A percentile compares a stretch with the other conserved stretches of the same genome.
phyloP scores from a whole-genome alignment of 2,329 filamentous ascomycete genomes.

The Parascedosporium putredinis region DNA sequence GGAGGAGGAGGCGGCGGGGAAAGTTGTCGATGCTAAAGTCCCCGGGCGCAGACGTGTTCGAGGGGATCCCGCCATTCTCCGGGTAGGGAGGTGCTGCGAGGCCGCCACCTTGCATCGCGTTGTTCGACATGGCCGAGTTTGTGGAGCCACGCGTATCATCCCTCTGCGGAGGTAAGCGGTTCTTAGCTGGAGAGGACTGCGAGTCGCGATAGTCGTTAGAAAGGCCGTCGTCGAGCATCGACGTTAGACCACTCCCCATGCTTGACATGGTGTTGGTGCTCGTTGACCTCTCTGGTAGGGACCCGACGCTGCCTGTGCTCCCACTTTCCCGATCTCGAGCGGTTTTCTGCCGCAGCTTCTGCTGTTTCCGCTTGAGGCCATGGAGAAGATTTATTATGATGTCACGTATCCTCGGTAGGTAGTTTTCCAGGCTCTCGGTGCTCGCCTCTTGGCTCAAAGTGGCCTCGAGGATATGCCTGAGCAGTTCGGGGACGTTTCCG shows the following conservation, averaged over 20 bases:
- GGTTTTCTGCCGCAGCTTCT: constrained; percentile 63
- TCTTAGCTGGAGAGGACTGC: constrained; percentile 26
- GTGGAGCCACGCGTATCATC: constrained; percentile 33
- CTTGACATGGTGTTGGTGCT: constrained; percentile 51
- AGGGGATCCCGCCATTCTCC: constrained; percentile 28
- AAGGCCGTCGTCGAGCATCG: constrained; percentile 48
- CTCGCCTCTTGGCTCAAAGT: constrained; percentile 95
- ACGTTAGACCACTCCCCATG: constrained; percentile 45
- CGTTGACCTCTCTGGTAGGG: constrained; percentile 37
- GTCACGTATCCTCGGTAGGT: constrained; percentile 86
- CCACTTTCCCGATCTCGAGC: constrained; percentile 42
- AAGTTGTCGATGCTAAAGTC: constrained; percentile 54
- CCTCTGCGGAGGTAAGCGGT: constrained; percentile 34
- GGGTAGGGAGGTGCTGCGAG: constrained; percentile 66
- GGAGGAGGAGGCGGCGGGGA: constrained; percentile 62
- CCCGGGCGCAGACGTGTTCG: constrained; percentile 31
- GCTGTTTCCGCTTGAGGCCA: constrained; percentile 93
- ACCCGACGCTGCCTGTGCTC: constrained; percentile 20
- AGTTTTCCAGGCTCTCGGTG: constrained; percentile 84
- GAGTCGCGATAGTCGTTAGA: constrained; percentile 36
- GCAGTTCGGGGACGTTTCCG: constrained; percentile 84
- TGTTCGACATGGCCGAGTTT: constrained; percentile 57
- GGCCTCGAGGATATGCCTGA: constrained; percentile 85
- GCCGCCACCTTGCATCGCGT: constrained; percentile 64
- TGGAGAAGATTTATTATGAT: constrained; percentile 98